These are phyloP conservation scores for Singerocomus inundabilis DNA, from an alignment of 1,284 basidiomycete species.

Conservation along the genomic window DNA sequence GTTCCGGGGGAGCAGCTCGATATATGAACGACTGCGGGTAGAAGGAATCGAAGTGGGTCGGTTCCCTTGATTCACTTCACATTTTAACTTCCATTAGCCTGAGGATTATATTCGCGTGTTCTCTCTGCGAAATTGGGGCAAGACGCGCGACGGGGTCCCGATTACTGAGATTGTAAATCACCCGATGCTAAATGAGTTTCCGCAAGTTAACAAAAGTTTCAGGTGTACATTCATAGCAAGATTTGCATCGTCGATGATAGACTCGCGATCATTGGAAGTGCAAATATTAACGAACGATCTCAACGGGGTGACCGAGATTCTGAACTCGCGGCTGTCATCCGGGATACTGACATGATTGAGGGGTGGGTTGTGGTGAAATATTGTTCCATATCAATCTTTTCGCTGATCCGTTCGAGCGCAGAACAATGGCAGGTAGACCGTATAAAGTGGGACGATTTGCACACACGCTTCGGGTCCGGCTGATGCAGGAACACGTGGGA, in stretches of 20 bases:
- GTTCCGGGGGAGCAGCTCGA: slow-evolving; percentile 87
- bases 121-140: slow-evolving; percentile 91
- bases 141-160: slow-evolving; percentile 80
- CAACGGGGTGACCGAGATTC: slow-evolving; percentile 96
- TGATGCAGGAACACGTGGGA: slow-evolving; percentile 97
- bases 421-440: slow-evolving; percentile 91
- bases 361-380: slow-evolving; percentile 49
- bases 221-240: slow-evolving; percentile 85
- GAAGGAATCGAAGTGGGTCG: slow-evolving; percentile 83
- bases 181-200: neutral
- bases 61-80: neutral
- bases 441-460: slow-evolving; percentile 97
- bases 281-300: slow-evolving; percentile 98
- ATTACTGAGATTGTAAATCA: slow-evolving; percentile 82
- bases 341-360: slow-evolving; percentile 96
- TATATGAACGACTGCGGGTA: slow-evolving; percentile 83
- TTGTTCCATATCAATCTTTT: neutral
- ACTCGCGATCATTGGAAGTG: slow-evolving; percentile 97
- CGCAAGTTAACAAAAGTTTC: slow-evolving; percentile 7
- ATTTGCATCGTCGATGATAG: slow-evolving; percentile 95
- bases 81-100: slow-evolving; percentile 51
- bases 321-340: slow-evolving; percentile 88
- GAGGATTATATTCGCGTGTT: slow-evolving; percentile 94
- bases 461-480: slow-evolving; percentile 87
- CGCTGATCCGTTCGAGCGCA: slow-evolving; percentile 32